Conservation (phyloP, 495 filamentous ascomycete species). For the Lepidopterella palustris region DNA sequence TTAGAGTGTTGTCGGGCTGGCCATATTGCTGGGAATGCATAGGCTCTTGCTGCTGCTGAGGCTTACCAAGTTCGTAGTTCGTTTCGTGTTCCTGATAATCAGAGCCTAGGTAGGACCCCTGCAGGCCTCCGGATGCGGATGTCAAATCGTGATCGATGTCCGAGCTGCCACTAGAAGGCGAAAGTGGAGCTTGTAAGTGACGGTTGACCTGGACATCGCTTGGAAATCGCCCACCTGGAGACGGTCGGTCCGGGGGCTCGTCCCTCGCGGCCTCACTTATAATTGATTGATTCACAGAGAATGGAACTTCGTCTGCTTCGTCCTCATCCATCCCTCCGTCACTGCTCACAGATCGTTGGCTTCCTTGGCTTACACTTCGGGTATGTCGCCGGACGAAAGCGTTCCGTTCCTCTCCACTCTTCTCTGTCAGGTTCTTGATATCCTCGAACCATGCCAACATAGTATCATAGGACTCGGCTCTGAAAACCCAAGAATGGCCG, state of each 20-base stretch:
- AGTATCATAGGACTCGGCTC: conserved; percentile 87
- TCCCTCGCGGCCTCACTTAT: conserved; percentile 25
- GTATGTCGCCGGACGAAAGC: conserved; percentile 76
- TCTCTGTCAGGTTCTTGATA: conserved; percentile 79
- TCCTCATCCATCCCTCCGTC: conserved; percentile 81
- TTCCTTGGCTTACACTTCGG: conserved; percentile 65
- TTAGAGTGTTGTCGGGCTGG: not conserved
- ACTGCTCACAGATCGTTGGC: conserved; percentile 57
- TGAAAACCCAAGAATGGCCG: conserved; percentile 96
- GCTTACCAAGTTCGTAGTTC: conserved; percentile 11
- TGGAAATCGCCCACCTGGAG: conserved; percentile 85
- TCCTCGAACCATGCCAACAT: conserved; percentile 98
- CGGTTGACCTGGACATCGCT: conserved; percentile 76
- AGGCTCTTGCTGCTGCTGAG: conserved; percentile 11
- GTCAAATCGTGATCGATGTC: conserved; percentile 53
- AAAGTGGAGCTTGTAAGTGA: conserved; percentile 67
- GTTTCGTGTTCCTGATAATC: not conserved
- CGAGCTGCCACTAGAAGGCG: conserved; percentile 69
- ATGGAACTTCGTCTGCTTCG: conserved; percentile 60
- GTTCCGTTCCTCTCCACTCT: conserved; percentile 80
- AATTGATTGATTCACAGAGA: conserved; percentile 36
- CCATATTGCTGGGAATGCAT: not conserved
- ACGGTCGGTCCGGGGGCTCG: conserved; percentile 50
- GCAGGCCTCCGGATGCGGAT: conserved; percentile 46
- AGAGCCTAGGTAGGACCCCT: conserved; percentile 7